These are phyloP conservation scores for Sugiyamaella xylanicola DNA, from an alignment of 1,139 yeast genomes.

Conservation along the genomic window DNA sequence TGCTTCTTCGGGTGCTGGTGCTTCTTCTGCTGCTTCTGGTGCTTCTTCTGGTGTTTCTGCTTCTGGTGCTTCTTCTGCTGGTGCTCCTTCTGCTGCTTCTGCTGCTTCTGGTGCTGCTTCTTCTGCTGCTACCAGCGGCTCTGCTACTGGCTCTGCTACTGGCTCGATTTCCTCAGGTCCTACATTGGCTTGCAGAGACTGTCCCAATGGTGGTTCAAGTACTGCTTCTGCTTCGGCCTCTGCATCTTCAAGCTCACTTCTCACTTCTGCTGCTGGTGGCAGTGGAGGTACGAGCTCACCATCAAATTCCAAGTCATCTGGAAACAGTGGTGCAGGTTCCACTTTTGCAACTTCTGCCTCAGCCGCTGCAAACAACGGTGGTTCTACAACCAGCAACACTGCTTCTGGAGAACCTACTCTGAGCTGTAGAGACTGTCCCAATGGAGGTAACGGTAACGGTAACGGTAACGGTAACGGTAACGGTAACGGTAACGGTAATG, in stretches of 20 bases:
- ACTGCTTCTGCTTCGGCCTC: slow-evolving; percentile 8
- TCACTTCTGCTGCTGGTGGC: slow-evolving; percentile 9
- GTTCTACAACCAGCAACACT: slow-evolving; percentile 1
- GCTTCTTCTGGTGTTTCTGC: background rate
- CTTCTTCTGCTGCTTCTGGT: background rate
- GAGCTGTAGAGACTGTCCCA: slow-evolving; percentile 13
- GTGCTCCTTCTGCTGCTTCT: background rate
- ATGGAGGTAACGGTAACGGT: background rate
- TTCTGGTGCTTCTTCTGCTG: background rate
- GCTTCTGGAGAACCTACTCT: background rate
- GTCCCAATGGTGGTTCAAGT: slow-evolving; percentile 8
- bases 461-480: slow-evolving; percentile 8
- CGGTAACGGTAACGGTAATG: slow-evolving; percentile 1
- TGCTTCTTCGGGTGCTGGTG: background rate
- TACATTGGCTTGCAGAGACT: slow-evolving; percentile 10
- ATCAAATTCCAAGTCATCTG: background rate
- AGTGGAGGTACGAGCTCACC: background rate
- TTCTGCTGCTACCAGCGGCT: background rate
- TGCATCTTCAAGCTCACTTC: background rate
- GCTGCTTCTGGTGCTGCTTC: background rate
- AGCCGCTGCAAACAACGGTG: background rate
- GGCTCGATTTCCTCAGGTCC: background rate
- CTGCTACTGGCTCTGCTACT: slow-evolving; percentile 4
- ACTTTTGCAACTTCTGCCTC: slow-evolving; percentile 11
- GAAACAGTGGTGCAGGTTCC: background rate